phyloP scores from a whole-genome alignment of 1,284 basidiomycete genomes.

The Tranzscheliella williamsii region DNA sequence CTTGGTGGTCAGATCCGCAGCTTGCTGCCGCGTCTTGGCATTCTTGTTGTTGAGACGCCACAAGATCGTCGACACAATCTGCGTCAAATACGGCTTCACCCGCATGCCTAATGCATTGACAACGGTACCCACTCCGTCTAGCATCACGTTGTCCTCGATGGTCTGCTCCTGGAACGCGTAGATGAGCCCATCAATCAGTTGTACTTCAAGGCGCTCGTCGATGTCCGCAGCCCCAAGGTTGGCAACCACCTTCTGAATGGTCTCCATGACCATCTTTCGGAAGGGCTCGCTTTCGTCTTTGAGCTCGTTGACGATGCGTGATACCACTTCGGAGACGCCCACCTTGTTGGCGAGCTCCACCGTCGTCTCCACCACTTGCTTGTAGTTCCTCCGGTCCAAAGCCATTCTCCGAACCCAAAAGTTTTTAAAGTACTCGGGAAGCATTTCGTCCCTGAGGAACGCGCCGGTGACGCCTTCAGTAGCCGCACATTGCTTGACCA shows the following conservation, averaged over 20 bases:
- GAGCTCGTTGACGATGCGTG: constrained; percentile 90
- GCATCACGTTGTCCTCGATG: constrained; percentile 96
- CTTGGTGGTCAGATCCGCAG: constrained; percentile 91
- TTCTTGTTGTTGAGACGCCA: constrained; percentile 99
- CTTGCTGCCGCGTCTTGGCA: constrained; percentile 97
- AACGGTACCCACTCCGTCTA: constrained; percentile 96
- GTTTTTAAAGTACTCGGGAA: constrained; percentile 99
- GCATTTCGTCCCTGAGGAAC: constrained; percentile 79
- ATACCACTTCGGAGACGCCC: constrained; percentile 93
- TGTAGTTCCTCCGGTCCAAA: constrained; percentile 91
- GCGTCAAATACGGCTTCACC: constrained; percentile 97
- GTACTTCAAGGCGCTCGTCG: constrained; percentile 90
- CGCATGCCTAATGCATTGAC: constrained; percentile 94
- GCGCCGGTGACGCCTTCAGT: constrained; percentile 70
- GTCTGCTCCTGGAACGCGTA: constrained; percentile 99
- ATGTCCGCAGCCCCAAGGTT: constrained; percentile 93
- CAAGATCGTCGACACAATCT: constrained; percentile 98
- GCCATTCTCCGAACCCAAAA: constrained; percentile 97
- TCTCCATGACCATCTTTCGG: constrained; percentile 99
- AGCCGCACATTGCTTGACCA: constrained; percentile 97
- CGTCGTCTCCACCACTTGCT: constrained; percentile 96
- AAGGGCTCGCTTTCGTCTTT: constrained; percentile 84
- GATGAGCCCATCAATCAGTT: constrained; percentile 96
- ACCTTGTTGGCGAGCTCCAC: constrained; percentile 96
- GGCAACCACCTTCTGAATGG: constrained; percentile 93